These are phyloP conservation scores for Plasmodium gallinaceum DNA, from an alignment of 169 alveolate genomes.

Conservation along the genomic window DNA sequence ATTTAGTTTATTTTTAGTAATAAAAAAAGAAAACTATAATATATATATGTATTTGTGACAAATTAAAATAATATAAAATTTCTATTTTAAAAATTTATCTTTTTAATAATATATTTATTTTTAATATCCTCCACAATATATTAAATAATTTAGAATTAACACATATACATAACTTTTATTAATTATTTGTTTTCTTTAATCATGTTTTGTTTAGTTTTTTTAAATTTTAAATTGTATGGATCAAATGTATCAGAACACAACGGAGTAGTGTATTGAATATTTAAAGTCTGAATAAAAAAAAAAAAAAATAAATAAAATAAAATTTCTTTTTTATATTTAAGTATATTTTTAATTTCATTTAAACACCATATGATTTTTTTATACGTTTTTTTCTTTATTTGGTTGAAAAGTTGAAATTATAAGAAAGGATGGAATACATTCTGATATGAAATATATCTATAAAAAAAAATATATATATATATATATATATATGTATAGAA, in stretches of 20 bases:
- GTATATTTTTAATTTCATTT: background rate
- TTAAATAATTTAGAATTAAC: too few relatives aligned
- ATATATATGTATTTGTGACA: too few relatives aligned
- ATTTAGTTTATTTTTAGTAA: too few relatives aligned
- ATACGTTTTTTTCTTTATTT: conserved; percentile 43
- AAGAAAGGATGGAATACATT: conserved; percentile 61
- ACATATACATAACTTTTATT: background rate
- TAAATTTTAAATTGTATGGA: conserved; percentile 31
- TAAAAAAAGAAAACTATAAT: too few relatives aligned
- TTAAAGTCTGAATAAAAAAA: conserved; percentile 12
- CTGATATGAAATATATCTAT: conserved; percentile 56
- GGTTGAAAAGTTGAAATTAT: conserved; percentile 55
- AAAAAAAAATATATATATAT: background rate
- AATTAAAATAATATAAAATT: too few relatives aligned
- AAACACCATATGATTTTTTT: conserved; percentile 11
- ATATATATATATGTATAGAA: background rate
- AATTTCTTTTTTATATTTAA: background rate
- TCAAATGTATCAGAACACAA: conserved; percentile 54
- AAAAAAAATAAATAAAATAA: background rate
- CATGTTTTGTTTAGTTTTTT: conserved; percentile 53
- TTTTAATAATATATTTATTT: too few relatives aligned
- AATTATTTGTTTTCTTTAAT: conserved; percentile 1
- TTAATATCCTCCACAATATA: too few relatives aligned
- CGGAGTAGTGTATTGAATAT: conserved; percentile 54
- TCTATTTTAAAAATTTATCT: too few relatives aligned